Base-by-base conservation (phyloP, 805 yeast species). In the Saturnispora kantuleensis region DNA sequence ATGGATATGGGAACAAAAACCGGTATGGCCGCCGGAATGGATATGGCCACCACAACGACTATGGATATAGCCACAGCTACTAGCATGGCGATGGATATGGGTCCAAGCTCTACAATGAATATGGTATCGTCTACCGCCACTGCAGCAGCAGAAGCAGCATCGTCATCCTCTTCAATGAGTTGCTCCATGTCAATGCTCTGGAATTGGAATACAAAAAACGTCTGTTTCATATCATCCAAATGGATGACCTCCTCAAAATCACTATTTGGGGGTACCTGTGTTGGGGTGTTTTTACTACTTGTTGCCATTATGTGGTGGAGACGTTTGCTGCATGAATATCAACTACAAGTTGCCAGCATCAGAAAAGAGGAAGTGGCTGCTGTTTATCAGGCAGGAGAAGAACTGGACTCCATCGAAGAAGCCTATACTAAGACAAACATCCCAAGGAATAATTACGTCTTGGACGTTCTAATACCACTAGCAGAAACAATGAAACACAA, bases 141-240 rank as follows among this genome's bases (percentile, higher is more conserved):
- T n/a, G 31, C 26, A 21, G 5, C 47, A n/a, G 28, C 37, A 1
- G 12, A 13, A 15, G n/a, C 31, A 17, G 11, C 44, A 21, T 26
- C 46, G 11, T n/a, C 39, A 12, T 15, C 18, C 5, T 40, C 46
- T 47, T 31, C 31, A 30, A 43, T 36, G 46, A 5, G 40, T 1
- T 52, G 55, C 35, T 37, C 41, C 6, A 54, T 54, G 56, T 47
- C 52, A 16, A 52, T 52, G 56, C 37, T 52, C 3, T 52, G 54
- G 54, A 51, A 51, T 30, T 52, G 55, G 55, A 47, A 49, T 26
- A 26, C 46, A 5, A 41, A 47, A 12, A 49, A 51, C 33, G 50
- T 47, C 11, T 51, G 54, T 18, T 40, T 52, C 21, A 43, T 52
- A 21, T 46, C 54, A 2, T 15, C 15, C 1, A 40, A 43, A 17